Conservation (phyloP, 177 flowering plant genomes). For the Vitis hybrid region DNA sequence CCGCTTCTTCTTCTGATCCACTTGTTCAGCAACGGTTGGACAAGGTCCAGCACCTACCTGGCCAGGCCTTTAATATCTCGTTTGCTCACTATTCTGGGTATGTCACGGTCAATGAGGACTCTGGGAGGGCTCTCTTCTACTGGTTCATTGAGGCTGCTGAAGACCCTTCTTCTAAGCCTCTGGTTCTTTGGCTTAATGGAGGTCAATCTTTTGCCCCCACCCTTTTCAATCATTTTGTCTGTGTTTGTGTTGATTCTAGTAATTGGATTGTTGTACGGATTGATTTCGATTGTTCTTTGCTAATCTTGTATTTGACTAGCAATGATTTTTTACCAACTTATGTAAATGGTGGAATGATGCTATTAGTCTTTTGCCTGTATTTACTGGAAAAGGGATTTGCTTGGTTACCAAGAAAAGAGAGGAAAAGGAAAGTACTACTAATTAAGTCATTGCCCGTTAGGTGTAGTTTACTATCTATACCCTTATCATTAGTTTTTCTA, state of each 20-base stretch:
- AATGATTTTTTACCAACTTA: no score
- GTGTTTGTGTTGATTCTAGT: not conserved
- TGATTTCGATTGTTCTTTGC: no score
- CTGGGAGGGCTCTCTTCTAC: slow-evolving; percentile 69
- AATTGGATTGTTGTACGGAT: not conserved
- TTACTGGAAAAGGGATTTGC: no score
- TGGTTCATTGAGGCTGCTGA: slow-evolving; percentile 74
- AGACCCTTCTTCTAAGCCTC: slow-evolving; percentile 69
- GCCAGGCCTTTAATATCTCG: slow-evolving; percentile 48
- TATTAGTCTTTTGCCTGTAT: no score
- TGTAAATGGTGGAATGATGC: no score
- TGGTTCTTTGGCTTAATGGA: slow-evolving; percentile 84
- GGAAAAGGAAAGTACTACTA: no score
- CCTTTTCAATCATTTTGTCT: not conserved
- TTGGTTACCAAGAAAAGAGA: no score
- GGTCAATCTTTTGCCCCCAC: slow-evolving; percentile 30
- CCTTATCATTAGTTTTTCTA: no score
- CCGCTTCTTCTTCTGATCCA: slow-evolving; percentile 24
- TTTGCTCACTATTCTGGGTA: slow-evolving; percentile 72
- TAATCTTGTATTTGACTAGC: no score
- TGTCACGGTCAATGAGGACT: slow-evolving; percentile 52
- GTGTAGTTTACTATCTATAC: no score
- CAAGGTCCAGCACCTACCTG: slow-evolving; percentile 47
- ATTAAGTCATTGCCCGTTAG: no score
- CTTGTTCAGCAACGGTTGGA: slow-evolving; percentile 42